phyloP scores from a whole-genome alignment of 2,329 filamentous ascomycete species.

The Xylariaceae sp. region DNA sequence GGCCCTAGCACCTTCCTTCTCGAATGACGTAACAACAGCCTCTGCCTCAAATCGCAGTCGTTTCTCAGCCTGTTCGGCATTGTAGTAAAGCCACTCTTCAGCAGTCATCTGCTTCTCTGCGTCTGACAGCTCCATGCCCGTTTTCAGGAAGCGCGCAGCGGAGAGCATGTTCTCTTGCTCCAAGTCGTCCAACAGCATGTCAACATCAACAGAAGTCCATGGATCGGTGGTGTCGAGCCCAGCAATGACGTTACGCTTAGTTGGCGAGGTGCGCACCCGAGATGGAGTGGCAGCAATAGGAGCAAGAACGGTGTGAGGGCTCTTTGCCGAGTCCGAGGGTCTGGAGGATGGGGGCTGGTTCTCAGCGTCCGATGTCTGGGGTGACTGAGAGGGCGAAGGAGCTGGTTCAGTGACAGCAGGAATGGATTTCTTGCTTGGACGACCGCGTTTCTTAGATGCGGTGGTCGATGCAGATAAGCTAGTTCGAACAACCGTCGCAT shows the following conservation, averaged over 20 bases:
- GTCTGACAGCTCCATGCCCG: slow-evolving; percentile 62
- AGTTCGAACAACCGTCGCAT: slow-evolving; percentile 42
- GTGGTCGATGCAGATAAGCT: slow-evolving; percentile 23
- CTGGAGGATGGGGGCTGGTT: slow-evolving; percentile 72
- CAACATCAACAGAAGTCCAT: slow-evolving; percentile 77
- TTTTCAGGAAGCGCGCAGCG: slow-evolving; percentile 43
- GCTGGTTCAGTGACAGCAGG: slow-evolving; percentile 21
- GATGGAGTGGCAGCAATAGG: slow-evolving; percentile 47
- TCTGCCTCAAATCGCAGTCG: slow-evolving; percentile 80
- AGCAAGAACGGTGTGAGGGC: slow-evolving; percentile 46
- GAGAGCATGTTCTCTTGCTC: slow-evolving; percentile 53
- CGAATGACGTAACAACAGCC: slow-evolving; percentile 76
- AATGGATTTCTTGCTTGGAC: slow-evolving; percentile 31
- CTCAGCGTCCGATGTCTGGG: slow-evolving; percentile 76
- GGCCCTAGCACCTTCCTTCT: slow-evolving; percentile 76
- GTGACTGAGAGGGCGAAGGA: slow-evolving; percentile 48
- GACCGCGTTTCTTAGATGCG: slow-evolving; percentile 34
- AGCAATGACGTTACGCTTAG: slow-evolving; percentile 56
- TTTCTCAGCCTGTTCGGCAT: slow-evolving; percentile 77
- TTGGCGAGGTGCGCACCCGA: slow-evolving; percentile 52
- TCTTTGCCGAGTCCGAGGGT: slow-evolving; percentile 45
- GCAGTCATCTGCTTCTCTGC: slow-evolving; percentile 88
- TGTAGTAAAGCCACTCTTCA: slow-evolving; percentile 85
- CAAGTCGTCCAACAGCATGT: slow-evolving; percentile 60
- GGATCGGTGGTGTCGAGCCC: slow-evolving; percentile 56